These are phyloP conservation scores for Rhizophagus sp. DNA, from an alignment of 192 early-diverging fungal genomes.

Conservation along the genomic window DNA sequence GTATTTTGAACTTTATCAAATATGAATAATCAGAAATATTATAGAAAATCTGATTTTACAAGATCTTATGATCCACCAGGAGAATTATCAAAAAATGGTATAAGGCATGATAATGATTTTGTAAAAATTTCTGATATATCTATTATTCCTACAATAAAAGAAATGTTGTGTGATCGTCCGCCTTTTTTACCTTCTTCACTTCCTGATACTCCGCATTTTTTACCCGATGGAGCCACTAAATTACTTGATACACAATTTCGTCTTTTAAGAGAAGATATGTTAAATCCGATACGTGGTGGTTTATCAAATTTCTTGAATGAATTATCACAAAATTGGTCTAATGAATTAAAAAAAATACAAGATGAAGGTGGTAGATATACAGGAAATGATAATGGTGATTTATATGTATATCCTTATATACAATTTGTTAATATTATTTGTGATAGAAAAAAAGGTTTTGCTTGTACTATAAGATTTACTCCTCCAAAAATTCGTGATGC, in stretches of 20 bases:
- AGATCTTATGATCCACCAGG: constrained; percentile 25
- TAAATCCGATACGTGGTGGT: constrained; percentile 45
- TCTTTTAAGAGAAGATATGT: constrained; percentile 59
- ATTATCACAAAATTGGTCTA: constrained; percentile 15
- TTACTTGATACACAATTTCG: constrained; percentile 63
- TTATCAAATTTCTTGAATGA: constrained; percentile 39
- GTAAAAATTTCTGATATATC: constrained; percentile 44
- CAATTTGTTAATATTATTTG: no score
- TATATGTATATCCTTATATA: no score
- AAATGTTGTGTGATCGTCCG: constrained; percentile 41
- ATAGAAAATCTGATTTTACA: no score
- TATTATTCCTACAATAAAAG: constrained; percentile 55
- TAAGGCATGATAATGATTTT: constrained; percentile 58
- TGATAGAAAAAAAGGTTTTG: no score
- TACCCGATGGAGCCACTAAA: constrained; percentile 45
- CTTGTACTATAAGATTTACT: no score
- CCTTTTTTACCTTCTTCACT: constrained; percentile 51
- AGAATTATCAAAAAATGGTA: constrained; percentile 35
- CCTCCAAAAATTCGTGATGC: no score
- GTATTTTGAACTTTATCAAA: no score
- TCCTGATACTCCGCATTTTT: constrained; percentile 46
- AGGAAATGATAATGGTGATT: no score
- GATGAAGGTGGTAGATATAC: no score
- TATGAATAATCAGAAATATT: no score
- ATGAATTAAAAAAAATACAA: constrained; percentile 16